Evolutionary conservation across 2,329 filamentous ascomycete species (phyloP), one percentile per base, ranked within the genome.

Genomic region (Cryoendolithus antarcticus): DNA sequence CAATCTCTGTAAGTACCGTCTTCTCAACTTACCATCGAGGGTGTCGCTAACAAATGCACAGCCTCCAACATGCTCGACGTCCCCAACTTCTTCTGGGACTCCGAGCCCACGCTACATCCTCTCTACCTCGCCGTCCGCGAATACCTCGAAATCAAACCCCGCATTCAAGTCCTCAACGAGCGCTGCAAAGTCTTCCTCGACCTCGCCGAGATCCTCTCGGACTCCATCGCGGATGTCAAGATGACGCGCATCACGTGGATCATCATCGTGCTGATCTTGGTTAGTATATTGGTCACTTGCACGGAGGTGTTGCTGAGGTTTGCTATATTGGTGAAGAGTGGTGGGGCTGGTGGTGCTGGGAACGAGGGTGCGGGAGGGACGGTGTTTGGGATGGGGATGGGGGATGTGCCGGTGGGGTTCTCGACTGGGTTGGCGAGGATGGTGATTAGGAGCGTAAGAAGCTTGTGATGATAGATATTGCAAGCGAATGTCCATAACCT

Each of bases 201-300:
- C 60, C 75, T 98, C 7, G 88, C 91, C 34, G 88, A 95, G 63
- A 95, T 98, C 15, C 69, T 98, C 1, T 86, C 83, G 9, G 89
- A 98, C 62, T 85, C 78, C 2, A 88, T 95, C 39, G 85, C 85
- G 13, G 86, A 96, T 58, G 81, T 84, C 49, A 95, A 94, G 61
- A 96, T 95, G 82, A 94, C 86, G 50, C 72, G 72, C 48, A 93
- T 95, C 58, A 98, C 91, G 1, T 96, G 89, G 89, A 96, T 98
- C 60, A 82, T 96, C 61, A 98, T 98, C 54, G 72, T 94, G 34
- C 74, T 98, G 34, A 98, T 98, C 56, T 62, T 93, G 34, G 68
- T 96, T 49, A 89, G 82, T 56, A 96, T 98, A 54, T 68, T 86
- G 38, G 86, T 98, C 38, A 96, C 91, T 2, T 82, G 85, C 37